These are phyloP conservation scores for Rusavskia elegans DNA, from an alignment of 495 filamentous ascomycete species.

Conservation along the genomic window DNA sequence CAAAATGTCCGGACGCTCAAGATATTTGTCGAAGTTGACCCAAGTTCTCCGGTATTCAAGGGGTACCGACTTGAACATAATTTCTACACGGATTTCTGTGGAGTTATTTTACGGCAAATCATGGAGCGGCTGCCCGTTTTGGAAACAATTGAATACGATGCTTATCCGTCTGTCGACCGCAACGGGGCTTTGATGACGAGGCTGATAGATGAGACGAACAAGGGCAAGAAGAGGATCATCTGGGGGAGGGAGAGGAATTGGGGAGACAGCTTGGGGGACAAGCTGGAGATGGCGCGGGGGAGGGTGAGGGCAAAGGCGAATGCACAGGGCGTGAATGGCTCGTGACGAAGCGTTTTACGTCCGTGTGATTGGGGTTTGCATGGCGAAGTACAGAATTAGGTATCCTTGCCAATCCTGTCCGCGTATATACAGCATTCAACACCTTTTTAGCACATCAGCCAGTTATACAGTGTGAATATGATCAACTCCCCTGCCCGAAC, in stretches of 20 bases:
- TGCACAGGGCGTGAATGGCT: too few relatives aligned
- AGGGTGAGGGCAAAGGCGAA: too few relatives aligned
- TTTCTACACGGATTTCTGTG: constrained; percentile 62
- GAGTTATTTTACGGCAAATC: constrained; percentile 39
- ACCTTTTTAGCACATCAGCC: too few relatives aligned
- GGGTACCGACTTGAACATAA: constrained; percentile 52
- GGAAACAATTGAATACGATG: constrained; percentile 57
- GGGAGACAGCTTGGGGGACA: constrained; percentile 17
- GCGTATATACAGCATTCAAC: too few relatives aligned
- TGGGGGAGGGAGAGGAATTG: constrained; percentile 63
- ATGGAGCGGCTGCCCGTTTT: constrained; percentile 44
- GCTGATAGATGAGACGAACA: constrained; percentile 38
- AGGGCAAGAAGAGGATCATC: constrained; percentile 34
- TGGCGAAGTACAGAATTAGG: too few relatives aligned
- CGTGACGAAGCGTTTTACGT: too few relatives aligned
- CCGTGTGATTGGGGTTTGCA: too few relatives aligned
- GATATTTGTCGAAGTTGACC: constrained; percentile 68
- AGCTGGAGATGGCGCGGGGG: not conserved
- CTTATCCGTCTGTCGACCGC: constrained; percentile 51
- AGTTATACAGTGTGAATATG: too few relatives aligned
- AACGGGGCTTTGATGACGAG: constrained; percentile 53
- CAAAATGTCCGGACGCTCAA: constrained; percentile 43
- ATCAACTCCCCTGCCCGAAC: too few relatives aligned
- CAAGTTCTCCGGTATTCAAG: constrained; percentile 52
- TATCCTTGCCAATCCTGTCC: too few relatives aligned